phyloP scores from a whole-genome alignment of 2,329 filamentous ascomycete genomes.

The Aspergillus sp. region DNA sequence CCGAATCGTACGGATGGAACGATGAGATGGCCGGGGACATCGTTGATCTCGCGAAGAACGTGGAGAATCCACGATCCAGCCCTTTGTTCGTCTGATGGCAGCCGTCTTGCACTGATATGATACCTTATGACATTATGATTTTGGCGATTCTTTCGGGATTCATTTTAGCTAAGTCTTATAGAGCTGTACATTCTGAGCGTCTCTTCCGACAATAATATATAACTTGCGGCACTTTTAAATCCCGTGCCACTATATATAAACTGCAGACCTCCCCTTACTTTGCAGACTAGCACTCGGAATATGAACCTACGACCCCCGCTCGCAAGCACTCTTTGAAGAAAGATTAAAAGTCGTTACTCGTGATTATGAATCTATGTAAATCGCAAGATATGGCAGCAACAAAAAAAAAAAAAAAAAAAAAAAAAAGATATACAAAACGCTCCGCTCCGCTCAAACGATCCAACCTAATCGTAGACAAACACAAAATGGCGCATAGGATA shows the following conservation, averaged over 20 bases:
- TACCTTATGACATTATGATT: neutral
- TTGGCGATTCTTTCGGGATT: neutral
- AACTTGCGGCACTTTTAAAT: neutral
- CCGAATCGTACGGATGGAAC: conserved; percentile 14
- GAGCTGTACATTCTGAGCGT: neutral
- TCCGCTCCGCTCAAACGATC: neutral
- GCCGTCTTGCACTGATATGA: neutral
- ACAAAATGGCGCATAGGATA: neutral
- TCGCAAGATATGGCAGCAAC: neutral
- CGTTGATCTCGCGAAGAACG: neutral
- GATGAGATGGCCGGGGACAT: neutral
- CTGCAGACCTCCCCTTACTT: too few relatives aligned
- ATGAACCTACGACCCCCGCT: too few relatives aligned
- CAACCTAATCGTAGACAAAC: neutral
- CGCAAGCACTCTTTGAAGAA: too few relatives aligned
- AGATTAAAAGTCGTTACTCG: neutral
- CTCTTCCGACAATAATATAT: neutral
- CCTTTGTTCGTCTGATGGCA: conserved; percentile 3
- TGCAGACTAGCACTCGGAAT: too few relatives aligned
- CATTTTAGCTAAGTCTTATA: neutral
- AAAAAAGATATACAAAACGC: neutral
- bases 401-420: neutral
- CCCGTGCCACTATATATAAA: neutral
- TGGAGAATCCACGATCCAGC: conserved; percentile 1
- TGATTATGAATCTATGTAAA: neutral